Evolutionary conservation across 2,329 filamentous ascomycete genomes (phyloP).

Genomic region (Xylariomycetidae sp.): DNA sequence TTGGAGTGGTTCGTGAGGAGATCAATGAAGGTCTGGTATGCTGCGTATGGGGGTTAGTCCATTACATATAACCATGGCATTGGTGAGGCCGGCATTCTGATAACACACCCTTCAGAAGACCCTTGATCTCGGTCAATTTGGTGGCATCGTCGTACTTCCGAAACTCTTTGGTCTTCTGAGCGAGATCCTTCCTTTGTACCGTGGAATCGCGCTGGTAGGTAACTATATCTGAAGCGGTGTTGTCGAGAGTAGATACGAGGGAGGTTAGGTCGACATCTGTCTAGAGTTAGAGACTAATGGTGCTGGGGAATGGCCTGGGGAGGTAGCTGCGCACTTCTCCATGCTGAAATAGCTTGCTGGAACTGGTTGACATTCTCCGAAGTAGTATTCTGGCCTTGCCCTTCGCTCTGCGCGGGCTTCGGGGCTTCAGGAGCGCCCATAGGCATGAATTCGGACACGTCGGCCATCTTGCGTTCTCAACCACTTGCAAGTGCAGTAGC

Average conservation of each 20-base stretch:
- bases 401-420: conserved; percentile 18
- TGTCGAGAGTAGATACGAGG: conserved; percentile 80
- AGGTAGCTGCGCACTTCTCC: conserved; percentile 63
- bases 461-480: conserved; percentile 18
- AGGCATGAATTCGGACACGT: conserved; percentile 15
- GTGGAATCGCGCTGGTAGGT: conserved; percentile 91
- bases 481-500: background rate
- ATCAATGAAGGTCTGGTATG: conserved; percentile 97
- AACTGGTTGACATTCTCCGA: conserved; percentile 79
- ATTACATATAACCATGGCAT: background rate
- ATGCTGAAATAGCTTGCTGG: conserved; percentile 89
- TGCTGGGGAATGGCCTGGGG: conserved; percentile 5
- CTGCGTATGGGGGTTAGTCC: conserved; percentile 36
- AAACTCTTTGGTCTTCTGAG: conserved; percentile 99
- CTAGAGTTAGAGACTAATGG: conserved; percentile 14
- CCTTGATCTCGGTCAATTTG: conserved; percentile 85
- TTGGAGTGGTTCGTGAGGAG: conserved; percentile 95
- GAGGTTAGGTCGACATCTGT: conserved; percentile 80
- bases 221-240: conserved; percentile 91
- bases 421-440: conserved; percentile 19
- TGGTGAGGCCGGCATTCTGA: conserved; percentile 6
- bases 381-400: conserved; percentile 18
- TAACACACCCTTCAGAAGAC: conserved; percentile 69
- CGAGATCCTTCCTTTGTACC: conserved; percentile 90
- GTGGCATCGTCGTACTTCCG: conserved; percentile 79